Evolutionary conservation across 2,329 filamentous ascomycete genomes (phyloP).

Genomic region (Didymella keratinophila): DNA sequence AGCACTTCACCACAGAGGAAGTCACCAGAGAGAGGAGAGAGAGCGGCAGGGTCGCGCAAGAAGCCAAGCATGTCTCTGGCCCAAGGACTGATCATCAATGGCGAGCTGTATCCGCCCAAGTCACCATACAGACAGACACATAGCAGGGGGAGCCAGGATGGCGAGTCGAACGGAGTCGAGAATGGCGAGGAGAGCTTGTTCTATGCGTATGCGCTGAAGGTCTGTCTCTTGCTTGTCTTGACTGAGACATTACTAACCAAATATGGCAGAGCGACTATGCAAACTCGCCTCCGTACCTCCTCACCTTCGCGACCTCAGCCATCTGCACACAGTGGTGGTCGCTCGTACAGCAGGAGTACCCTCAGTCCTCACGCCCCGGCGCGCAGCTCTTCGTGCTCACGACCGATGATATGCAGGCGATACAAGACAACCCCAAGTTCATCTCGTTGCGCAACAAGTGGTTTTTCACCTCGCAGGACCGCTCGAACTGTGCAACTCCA

Average conservation of each 20-base stretch:
- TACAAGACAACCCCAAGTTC: conserved; percentile 43
- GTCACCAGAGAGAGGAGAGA: conserved; percentile 29
- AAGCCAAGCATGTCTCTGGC: conserved; percentile 47
- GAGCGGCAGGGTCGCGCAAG: conserved; percentile 32
- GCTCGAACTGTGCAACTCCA: conserved; percentile 28
- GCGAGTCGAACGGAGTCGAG: conserved; percentile 10
- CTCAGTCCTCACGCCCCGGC: conserved; percentile 40
- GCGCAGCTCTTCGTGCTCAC: conserved; percentile 48
- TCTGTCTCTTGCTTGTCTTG: conserved; percentile 23
- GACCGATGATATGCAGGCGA: conserved; percentile 46
- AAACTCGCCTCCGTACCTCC: conserved; percentile 44
- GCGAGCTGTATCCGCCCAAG: conserved; percentile 31
- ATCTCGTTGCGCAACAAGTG: conserved; percentile 43
- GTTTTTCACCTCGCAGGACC: conserved; percentile 44
- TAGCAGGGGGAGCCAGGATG: conserved; percentile 18
- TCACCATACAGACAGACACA: conserved; percentile 29
- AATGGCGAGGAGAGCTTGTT: conserved; percentile 36
- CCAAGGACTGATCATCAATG: conserved; percentile 47
- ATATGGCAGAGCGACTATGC: conserved; percentile 39
- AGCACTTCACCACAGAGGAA: conserved; percentile 36
- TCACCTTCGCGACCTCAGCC: conserved; percentile 45
- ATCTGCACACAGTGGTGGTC: conserved; percentile 46
- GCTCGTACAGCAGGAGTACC: conserved; percentile 43
- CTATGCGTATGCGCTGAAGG: conserved; percentile 49
- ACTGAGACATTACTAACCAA: conserved; percentile 20